Conservation (phyloP, 2,329 filamentous ascomycete species). For the Pleurostoma richardsiae region DNA sequence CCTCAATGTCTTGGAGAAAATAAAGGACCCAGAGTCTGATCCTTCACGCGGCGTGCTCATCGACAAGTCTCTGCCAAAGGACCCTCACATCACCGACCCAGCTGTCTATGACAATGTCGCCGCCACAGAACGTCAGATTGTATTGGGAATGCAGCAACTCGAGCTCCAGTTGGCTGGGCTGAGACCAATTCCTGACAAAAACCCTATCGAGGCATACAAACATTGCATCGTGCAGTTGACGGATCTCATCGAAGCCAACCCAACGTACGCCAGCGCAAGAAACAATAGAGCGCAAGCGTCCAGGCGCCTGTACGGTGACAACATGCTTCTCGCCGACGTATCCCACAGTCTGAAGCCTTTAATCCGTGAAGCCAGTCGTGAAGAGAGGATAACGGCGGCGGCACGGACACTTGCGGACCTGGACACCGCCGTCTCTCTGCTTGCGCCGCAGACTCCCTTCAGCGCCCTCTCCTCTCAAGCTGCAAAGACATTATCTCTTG, state of each 20-base stretch:
- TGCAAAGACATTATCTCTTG: slow-evolving; percentile 61
- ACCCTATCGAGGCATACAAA: slow-evolving; percentile 40
- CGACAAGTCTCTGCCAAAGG: slow-evolving; percentile 48
- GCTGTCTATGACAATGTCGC: slow-evolving; percentile 45
- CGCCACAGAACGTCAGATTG: slow-evolving; percentile 46
- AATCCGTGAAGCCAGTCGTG: slow-evolving; percentile 26
- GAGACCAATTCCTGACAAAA: slow-evolving; percentile 25
- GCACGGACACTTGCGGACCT: slow-evolving; percentile 45
- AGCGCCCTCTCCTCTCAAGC: slow-evolving; percentile 57
- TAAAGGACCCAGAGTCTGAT: slow-evolving; percentile 61
- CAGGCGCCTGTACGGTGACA: slow-evolving; percentile 58
- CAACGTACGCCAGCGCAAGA: slow-evolving; percentile 65
- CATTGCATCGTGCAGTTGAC: slow-evolving; percentile 44
- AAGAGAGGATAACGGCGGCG: slow-evolving; percentile 33
- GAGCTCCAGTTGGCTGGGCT: slow-evolving; percentile 47
- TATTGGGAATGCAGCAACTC: slow-evolving; percentile 47
- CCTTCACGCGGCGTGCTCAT: slow-evolving; percentile 49
- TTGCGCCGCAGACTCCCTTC: slow-evolving; percentile 45
- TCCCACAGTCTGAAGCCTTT: slow-evolving; percentile 33
- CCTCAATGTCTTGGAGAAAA: slow-evolving; percentile 59
- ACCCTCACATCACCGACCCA: slow-evolving; percentile 50
- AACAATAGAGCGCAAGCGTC: slow-evolving; percentile 71
- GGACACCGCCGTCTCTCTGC: slow-evolving; percentile 51
- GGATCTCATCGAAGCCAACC: slow-evolving; percentile 50
- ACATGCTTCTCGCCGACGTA: slow-evolving; percentile 41